Evolutionary conservation across 2,329 filamentous ascomycete species (phyloP).

Genomic region (Claviceps sp.): DNA sequence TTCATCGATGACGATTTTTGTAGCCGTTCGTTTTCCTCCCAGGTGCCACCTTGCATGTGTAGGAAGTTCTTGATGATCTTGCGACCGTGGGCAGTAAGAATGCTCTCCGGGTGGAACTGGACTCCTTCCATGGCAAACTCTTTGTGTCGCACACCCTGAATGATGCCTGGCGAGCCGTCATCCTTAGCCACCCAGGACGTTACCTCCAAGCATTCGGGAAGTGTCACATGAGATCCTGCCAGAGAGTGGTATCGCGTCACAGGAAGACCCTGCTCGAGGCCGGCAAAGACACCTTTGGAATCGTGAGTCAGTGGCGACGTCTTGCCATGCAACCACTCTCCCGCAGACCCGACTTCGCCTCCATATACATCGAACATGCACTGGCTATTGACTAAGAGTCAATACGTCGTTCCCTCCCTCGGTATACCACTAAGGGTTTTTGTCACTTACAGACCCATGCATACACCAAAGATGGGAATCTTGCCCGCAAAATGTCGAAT

Average conservation of each 20-base stretch:
- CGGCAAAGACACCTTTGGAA: constrained; percentile 76
- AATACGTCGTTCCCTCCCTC: background rate
- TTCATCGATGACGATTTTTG: constrained; percentile 26
- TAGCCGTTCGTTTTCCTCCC: constrained; percentile 62
- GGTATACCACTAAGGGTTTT: background rate
- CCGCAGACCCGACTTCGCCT: constrained; percentile 79
- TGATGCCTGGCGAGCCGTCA: constrained; percentile 70
- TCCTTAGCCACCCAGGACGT: constrained; percentile 76
- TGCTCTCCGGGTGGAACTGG: constrained; percentile 96
- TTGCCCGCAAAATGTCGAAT: constrained; percentile 88
- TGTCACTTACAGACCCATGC: constrained; percentile 75
- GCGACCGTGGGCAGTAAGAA: constrained; percentile 78
- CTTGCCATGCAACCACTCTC: constrained; percentile 95
- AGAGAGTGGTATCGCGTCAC: constrained; percentile 96
- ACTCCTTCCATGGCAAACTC: constrained; percentile 86
- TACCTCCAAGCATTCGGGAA: constrained; percentile 76
- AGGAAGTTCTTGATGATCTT: constrained; percentile 90
- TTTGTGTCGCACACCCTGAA: constrained; percentile 95
- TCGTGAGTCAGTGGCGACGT: constrained; percentile 87
- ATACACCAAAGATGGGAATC: constrained; percentile 92
- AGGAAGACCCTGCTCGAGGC: constrained; percentile 65
- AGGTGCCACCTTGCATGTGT: constrained; percentile 76
- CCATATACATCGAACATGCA: constrained; percentile 94
- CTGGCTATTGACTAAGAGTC: constrained; percentile 40
- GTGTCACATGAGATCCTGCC: constrained; percentile 75